phyloP scores from a whole-genome alignment of 2,329 filamentous ascomycete genomes.

The Colletotrichum zoysiae region DNA sequence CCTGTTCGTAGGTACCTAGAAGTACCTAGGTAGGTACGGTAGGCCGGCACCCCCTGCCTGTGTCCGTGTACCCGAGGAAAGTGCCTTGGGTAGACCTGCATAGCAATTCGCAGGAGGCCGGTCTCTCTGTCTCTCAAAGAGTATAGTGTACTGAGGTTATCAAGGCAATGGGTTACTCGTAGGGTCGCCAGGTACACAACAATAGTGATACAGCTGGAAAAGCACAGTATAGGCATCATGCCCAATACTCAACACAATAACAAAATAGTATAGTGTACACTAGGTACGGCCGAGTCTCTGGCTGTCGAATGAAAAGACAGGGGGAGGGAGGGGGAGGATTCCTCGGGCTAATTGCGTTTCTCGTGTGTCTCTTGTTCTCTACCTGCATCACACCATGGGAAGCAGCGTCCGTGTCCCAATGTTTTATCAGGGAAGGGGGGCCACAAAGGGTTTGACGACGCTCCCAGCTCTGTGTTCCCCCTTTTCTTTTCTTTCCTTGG shows the following conservation, averaged over 20 bases:
- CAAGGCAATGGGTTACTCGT: too few relatives aligned
- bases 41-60: too few relatives aligned
- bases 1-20: neutral
- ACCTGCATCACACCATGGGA: slow-evolving; percentile 10
- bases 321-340: neutral
- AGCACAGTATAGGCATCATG: too few relatives aligned
- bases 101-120: neutral
- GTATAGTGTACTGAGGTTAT: too few relatives aligned
- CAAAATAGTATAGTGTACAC: too few relatives aligned
- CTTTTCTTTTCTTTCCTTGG: neutral
- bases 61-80: too few relatives aligned
- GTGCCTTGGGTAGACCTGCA: neutral
- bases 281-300: neutral
- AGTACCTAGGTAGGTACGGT: neutral
- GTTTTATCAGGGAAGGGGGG: slow-evolving; percentile 13
- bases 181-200: too few relatives aligned
- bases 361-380: slow-evolving; percentile 28
- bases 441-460: neutral
- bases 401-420: slow-evolving; percentile 22
- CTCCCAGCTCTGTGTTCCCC: neutral
- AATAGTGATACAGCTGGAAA: too few relatives aligned
- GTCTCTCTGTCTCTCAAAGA: too few relatives aligned
- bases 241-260: too few relatives aligned
- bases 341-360: neutral
- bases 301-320: neutral